Evolutionary conservation across 352 stramenopile species (phyloP).

Genomic region (Phytophthora cryptogea): DNA sequence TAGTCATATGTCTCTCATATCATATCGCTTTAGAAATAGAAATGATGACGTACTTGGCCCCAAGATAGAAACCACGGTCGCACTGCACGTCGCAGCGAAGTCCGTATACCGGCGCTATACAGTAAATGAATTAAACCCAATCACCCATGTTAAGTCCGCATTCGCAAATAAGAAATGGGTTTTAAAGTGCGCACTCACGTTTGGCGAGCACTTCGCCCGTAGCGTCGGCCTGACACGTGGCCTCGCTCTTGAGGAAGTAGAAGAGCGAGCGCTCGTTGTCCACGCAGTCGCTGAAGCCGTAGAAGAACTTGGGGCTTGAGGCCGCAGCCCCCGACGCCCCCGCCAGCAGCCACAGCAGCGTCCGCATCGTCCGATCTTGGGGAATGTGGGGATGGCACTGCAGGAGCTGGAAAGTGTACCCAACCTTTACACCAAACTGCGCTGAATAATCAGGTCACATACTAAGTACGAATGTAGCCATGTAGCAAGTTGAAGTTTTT

Average conservation of each 20-base stretch:
- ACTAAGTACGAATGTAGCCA: slow-evolving; percentile 14
- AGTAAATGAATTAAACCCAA: not conserved
- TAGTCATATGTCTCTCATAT: not conserved
- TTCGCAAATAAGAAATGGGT: slow-evolving; percentile 1
- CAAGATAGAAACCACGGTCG: slow-evolving; percentile 71
- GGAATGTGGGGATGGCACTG: slow-evolving; percentile 20
- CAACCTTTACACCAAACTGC: slow-evolving; percentile 24
- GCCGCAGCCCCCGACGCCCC: slow-evolving; percentile 1
- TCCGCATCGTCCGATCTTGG: slow-evolving; percentile 26
- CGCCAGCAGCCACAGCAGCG: slow-evolving; percentile 6
- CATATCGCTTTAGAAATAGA: not conserved
- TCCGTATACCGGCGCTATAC: slow-evolving; percentile 62
- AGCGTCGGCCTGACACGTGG: slow-evolving; percentile 49
- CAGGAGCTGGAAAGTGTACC: slow-evolving; percentile 10
- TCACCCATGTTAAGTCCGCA: not conserved
- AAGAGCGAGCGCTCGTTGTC: slow-evolving; percentile 75
- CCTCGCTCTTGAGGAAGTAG: slow-evolving; percentile 63
- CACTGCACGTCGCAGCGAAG: slow-evolving; percentile 78
- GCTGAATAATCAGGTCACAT: slow-evolving; percentile 4
- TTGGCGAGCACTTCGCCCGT: slow-evolving; percentile 48
- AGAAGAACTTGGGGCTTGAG: slow-evolving; percentile 39
- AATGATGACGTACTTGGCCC: slow-evolving; percentile 63
- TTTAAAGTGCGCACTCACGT: slow-evolving; percentile 35
- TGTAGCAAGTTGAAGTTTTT: slow-evolving; percentile 17
- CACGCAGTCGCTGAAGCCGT: slow-evolving; percentile 85